Evolutionary conservation across 176 grass and related monocot species (phyloP).

Genomic region (Carex scoparia): DNA sequence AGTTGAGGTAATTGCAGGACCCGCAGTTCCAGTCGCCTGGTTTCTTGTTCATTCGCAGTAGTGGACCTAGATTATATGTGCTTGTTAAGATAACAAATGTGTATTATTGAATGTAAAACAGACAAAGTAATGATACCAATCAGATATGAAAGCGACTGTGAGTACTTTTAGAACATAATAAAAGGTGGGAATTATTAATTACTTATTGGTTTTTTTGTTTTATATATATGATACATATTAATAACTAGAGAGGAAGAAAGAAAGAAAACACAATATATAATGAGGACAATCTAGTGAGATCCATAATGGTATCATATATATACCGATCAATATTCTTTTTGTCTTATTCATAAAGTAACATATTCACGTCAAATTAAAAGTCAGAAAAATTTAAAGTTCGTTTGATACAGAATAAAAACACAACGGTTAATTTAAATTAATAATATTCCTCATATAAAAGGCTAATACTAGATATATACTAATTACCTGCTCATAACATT

Average conservation of each 20-base stretch:
- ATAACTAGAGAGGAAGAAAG: neutral
- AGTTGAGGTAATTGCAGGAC: conserved; percentile 82
- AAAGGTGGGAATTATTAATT: neutral
- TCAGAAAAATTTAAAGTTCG: neutral
- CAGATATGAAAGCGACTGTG: neutral
- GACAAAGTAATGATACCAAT: neutral
- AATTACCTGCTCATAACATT: neutral
- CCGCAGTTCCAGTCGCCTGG: conserved; percentile 95
- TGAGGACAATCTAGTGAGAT: neutral
- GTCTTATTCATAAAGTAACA: neutral
- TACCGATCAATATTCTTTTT: neutral
- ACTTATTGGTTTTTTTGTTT: neutral
- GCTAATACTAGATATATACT: neutral
- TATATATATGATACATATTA: neutral
- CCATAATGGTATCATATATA: neutral
- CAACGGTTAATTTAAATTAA: neutral
- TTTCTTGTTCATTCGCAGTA: conserved; percentile 73
- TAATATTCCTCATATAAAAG: neutral
- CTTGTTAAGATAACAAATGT: neutral
- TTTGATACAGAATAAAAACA: no score
- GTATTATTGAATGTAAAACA: neutral
- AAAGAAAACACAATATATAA: neutral
- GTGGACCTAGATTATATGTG: neutral
- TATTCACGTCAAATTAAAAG: neutral
- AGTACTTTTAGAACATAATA: neutral